These are phyloP conservation scores for Graphilbum fragrans DNA, from an alignment of 2,329 filamentous ascomycete species.

Conservation along the genomic window DNA sequence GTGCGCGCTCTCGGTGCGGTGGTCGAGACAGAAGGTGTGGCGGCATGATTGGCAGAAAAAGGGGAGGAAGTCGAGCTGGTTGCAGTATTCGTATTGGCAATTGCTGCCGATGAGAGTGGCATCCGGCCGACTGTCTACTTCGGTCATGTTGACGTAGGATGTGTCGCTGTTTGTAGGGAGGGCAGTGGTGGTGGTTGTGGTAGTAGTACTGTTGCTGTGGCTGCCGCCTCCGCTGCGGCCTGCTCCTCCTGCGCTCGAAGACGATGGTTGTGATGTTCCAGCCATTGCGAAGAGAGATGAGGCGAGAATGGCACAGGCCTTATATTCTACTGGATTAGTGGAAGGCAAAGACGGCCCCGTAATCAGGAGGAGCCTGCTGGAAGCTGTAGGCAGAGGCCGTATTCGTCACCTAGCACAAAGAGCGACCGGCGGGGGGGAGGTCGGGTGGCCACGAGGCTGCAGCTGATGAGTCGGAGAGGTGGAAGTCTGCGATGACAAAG, in stretches of 20 bases:
- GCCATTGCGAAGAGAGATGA: not conserved
- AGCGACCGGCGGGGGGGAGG: not conserved
- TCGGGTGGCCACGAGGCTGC: not conserved
- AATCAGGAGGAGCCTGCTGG: not conserved
- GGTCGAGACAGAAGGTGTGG: slow-evolving; percentile 82
- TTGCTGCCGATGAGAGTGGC: slow-evolving; percentile 78
- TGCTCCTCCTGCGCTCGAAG: too few species aligned
- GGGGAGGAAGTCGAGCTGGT: slow-evolving; percentile 90
- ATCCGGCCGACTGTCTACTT: slow-evolving; percentile 26
- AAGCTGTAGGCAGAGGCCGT: not conserved
- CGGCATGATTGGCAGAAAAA: slow-evolving; percentile 86
- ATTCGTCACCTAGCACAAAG: not conserved
- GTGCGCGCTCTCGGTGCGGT: slow-evolving; percentile 77
- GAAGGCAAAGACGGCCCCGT: not conserved
- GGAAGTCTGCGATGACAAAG: not conserved
- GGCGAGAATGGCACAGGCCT: not conserved
- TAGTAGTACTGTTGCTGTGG: too few species aligned
- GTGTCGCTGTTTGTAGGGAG: slow-evolving; percentile 24
- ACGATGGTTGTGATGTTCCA: too few species aligned
- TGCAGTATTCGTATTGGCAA: slow-evolving; percentile 85
- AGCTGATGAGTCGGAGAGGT: not conserved
- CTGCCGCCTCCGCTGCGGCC: too few species aligned
- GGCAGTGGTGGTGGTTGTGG: too few species aligned
- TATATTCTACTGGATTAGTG: too few species aligned
- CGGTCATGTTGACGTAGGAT: slow-evolving; percentile 61